Percentiles rank a stretch among this genome's conserved stretches.
These are phyloP conservation scores for Caryopteris hybrid DNA, from an alignment of 305 asterid species.

Conservation along the genomic window DNA sequence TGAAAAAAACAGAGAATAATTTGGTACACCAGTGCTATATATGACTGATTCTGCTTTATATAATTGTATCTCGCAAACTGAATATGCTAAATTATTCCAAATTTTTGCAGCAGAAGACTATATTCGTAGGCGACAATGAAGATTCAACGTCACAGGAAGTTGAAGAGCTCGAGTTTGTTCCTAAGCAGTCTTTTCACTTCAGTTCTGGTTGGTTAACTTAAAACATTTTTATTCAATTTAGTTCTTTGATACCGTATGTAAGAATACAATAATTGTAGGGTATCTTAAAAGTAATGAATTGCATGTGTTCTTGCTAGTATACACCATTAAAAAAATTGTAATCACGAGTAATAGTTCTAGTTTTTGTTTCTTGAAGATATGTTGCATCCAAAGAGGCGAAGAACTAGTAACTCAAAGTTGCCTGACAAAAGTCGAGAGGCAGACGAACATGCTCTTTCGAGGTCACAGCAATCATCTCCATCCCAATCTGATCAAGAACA, in stretches of 20 bases:
- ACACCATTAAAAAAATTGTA: not conserved
- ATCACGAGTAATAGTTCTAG: slow-evolving; percentile 2
- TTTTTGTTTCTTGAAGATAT: slow-evolving; percentile 37
- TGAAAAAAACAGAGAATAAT: slow-evolving; percentile 30
- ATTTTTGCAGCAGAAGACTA: slow-evolving; percentile 25
- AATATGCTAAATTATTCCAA: not conserved
- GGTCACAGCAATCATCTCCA: slow-evolving; percentile 63
- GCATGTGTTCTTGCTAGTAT: too few species aligned
- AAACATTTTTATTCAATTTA: too few species aligned
- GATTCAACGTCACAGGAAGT: slow-evolving; percentile 32
- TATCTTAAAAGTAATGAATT: too few species aligned
- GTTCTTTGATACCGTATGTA: not conserved
- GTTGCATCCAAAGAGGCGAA: slow-evolving; percentile 69
- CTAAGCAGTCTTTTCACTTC: slow-evolving; percentile 29
- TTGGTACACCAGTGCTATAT: slow-evolving; percentile 25
- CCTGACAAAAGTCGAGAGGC: slow-evolving; percentile 32
- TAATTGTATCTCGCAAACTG: not conserved
- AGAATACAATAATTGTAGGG: too few species aligned
- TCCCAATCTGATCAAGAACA: slow-evolving; percentile 66
- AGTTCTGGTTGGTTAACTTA: slow-evolving; percentile 36
- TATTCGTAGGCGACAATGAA: slow-evolving; percentile 31
- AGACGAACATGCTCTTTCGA: slow-evolving; percentile 48
- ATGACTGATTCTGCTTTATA: not conserved
- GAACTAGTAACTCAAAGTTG: slow-evolving; percentile 40
- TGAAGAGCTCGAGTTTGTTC: slow-evolving; percentile 35